A percentile compares a stretch with the other conserved stretches of the same genome.
phyloP scores from a whole-genome alignment of 1,284 basidiomycete species.

The Cronartium ribicola region DNA sequence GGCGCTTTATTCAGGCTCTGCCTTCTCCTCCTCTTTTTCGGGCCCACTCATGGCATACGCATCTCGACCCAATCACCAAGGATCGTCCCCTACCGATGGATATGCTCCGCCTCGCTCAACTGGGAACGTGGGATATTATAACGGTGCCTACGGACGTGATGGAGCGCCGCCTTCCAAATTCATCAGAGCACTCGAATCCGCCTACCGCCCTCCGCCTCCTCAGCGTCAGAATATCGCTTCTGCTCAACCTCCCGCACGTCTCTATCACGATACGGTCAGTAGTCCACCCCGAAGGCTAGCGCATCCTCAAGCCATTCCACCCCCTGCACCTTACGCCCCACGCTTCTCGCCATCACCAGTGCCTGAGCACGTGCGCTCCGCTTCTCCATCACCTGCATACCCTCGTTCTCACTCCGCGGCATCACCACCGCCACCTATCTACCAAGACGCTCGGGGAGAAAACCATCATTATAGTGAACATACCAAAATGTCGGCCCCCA shows the following conservation, averaged over 20 bases:
- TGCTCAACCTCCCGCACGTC: slow-evolving; percentile 6
- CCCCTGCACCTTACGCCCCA: not conserved
- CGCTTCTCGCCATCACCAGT: not conserved
- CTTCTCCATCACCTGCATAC: not conserved
- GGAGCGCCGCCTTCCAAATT: slow-evolving; percentile 38
- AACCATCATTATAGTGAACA: not conserved
- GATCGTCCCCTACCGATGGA: not conserved
- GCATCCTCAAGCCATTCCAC: not conserved
- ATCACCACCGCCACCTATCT: slow-evolving; percentile 21
- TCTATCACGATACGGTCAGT: not conserved
- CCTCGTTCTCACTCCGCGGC: slow-evolving; percentile 1
- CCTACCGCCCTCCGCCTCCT: slow-evolving; percentile 7
- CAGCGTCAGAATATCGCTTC: slow-evolving; percentile 27
- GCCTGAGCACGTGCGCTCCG: not conserved
- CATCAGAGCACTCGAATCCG: slow-evolving; percentile 8
- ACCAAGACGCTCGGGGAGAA: not conserved
- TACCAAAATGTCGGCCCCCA: not conserved
- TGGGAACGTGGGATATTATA: slow-evolving; percentile 2
- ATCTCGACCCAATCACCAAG: too few relatives aligned
- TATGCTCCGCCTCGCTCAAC: not conserved
- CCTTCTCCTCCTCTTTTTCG: too few relatives aligned
- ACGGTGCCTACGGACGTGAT: slow-evolving; percentile 30
- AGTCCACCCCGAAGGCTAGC: too few relatives aligned
- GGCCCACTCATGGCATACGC: too few relatives aligned
- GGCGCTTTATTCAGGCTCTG: too few relatives aligned